These are phyloP conservation scores for Danielozyma ontarioensis DNA, from an alignment of 805 yeast genomes.

Conservation along the genomic window DNA sequence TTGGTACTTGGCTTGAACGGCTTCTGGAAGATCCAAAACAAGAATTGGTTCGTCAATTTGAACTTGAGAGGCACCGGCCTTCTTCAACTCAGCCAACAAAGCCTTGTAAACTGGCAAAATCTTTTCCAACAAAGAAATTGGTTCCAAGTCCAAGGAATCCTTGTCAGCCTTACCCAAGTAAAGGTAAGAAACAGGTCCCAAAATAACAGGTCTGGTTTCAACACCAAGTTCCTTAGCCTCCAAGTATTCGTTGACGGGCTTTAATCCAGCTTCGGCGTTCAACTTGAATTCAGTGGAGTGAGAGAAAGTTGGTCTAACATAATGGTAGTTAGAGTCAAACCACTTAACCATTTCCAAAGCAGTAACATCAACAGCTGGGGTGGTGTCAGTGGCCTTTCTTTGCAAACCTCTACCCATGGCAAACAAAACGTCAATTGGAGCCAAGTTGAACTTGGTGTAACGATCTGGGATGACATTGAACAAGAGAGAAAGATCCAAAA, in stretches of 20 bases:
- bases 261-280: slow-evolving; percentile 64
- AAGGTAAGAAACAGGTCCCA: slow-evolving; percentile 96
- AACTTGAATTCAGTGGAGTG: slow-evolving; percentile 93
- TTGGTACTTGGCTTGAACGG: slow-evolving; percentile 81
- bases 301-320: slow-evolving; percentile 98
- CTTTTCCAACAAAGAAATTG: slow-evolving; percentile 84
- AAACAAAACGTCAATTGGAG: slow-evolving; percentile 86
- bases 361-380: slow-evolving; percentile 93
- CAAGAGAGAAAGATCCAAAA: slow-evolving; percentile 83
- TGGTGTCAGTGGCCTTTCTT: slow-evolving; percentile 84
- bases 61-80: slow-evolving; percentile 91
- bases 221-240: slow-evolving; percentile 97
- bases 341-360: slow-evolving; percentile 99
- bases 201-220: slow-evolving; percentile 94
- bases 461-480: slow-evolving; percentile 97
- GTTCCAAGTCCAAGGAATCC: slow-evolving; percentile 92
- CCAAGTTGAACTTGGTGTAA: slow-evolving; percentile 86
- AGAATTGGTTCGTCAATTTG: slow-evolving; percentile 98
- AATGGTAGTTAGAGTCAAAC: slow-evolving; percentile 99
- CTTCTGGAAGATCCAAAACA: slow-evolving; percentile 86
- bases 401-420: slow-evolving; percentile 99
- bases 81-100: slow-evolving; percentile 79
- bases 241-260: slow-evolving; percentile 95
- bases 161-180: slow-evolving; percentile 97
- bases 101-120: slow-evolving; percentile 90